Base-by-base conservation (phyloP, 2,329 filamentous ascomycete species). In the Fusarium albidum region DNA sequence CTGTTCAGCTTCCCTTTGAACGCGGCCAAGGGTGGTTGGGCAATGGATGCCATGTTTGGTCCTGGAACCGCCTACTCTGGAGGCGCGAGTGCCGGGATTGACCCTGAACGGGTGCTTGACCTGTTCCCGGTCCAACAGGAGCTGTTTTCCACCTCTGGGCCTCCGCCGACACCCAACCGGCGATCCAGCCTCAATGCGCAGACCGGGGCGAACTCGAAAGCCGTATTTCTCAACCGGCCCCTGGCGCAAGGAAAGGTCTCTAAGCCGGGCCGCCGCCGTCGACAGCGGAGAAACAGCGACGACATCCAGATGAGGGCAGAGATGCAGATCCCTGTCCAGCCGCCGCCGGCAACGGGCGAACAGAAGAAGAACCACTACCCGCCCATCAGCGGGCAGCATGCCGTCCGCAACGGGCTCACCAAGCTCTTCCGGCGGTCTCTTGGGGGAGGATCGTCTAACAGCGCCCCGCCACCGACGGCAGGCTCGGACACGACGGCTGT, bases 161-260 rank as follows among this genome's bases (percentile, higher is more conserved):
- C 75, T 2, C 81, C 80, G 0, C 76, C 79, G 1, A 76, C 80
- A 3, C 82, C 83, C 0, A 71, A 81, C 41, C 73, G 83, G 11
- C 73, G 79, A 42, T 85, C 82, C 5, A 86, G 82, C 59, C 68
- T 85, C 4, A 75, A 81, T 43, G 79, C 80, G 3, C 75, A 73
- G 28, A 79, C 76, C 0, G 75, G 75, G 14, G 68, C 69, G 2
- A 64, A 51, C 25, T 43, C 46, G 3, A 46, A 52, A 9, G 21
- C 49, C 9, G 28, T 38, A 5, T 67, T 6, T 66, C 61, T 50
- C 62, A 52, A 40, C 55, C 54, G 52, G 55, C 63, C 35, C 44
- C 52, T 34, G 48, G 40, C 47, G 44, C 63, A 58, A 51, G 29
- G 49, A 5, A 63, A 52, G 41, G 43, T 40, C 6, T 47, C 57